A percentile compares a stretch with the other conserved stretches of the same genome.
Conservation (phyloP, 345 rosid genomes). For the Sonneratia alba region DNA sequence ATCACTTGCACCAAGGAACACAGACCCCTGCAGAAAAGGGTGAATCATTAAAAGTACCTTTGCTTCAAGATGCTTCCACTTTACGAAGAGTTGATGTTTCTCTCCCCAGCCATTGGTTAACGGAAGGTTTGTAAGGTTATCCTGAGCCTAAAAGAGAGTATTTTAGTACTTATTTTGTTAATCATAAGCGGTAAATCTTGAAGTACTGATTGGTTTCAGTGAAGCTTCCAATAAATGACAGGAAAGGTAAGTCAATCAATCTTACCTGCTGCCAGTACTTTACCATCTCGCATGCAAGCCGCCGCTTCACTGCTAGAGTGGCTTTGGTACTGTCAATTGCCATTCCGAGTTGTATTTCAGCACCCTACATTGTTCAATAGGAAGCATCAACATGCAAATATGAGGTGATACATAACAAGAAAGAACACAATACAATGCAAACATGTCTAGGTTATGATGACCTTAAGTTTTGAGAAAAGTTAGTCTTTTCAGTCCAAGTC, state of each 20-base stretch:
- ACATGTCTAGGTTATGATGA: background rate
- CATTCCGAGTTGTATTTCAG: constrained; percentile 96
- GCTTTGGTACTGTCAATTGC: constrained; percentile 98
- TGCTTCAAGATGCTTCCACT: constrained; percentile 90
- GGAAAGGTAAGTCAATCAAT: background rate
- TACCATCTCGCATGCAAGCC: constrained; percentile 99
- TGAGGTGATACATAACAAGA: background rate
- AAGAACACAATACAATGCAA: background rate
- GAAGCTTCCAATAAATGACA: background rate
- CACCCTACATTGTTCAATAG: constrained; percentile 39
- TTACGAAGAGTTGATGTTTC: constrained; percentile 76
- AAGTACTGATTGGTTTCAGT: background rate
- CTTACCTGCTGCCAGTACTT: constrained; percentile 98
- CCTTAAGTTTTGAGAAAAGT: too few relatives aligned
- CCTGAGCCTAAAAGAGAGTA: constrained; percentile 62
- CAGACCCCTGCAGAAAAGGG: background rate
- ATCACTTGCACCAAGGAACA: background rate
- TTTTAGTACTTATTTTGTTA: background rate
- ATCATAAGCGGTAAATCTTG: background rate
- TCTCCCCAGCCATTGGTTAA: constrained; percentile 92
- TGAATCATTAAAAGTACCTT: constrained; percentile 40
- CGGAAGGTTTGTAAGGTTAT: constrained; percentile 83
- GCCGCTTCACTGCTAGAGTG: constrained; percentile 95
- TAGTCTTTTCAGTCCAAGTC: too few relatives aligned
- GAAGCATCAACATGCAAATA: background rate